phyloP scores from a whole-genome alignment of 2,329 filamentous ascomycete genomes.

The Graphium sp. region DNA sequence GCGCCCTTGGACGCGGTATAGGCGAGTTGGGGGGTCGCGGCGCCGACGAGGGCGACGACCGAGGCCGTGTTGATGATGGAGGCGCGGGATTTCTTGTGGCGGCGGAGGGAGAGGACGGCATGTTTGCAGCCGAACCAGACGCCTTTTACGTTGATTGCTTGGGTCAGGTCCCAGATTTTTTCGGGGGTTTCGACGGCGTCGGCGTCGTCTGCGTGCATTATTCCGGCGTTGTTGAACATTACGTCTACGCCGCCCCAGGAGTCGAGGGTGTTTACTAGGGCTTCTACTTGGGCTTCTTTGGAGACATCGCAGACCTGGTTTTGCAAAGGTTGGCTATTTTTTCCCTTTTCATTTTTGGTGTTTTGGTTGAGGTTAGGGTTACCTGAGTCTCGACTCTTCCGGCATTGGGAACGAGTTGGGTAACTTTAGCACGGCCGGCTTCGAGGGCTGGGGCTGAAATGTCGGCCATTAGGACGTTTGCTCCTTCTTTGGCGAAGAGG shows the following conservation, averaged over 20 bases:
- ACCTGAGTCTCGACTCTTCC: conserved; percentile 43
- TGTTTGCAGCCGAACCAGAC: conserved; percentile 97
- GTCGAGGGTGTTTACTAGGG: conserved; percentile 59
- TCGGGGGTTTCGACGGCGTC: conserved; percentile 74
- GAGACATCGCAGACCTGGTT: conserved; percentile 51
- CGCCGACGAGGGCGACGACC: conserved; percentile 73
- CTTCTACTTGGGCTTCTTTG: conserved; percentile 64
- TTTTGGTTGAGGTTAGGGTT: conserved; percentile 4
- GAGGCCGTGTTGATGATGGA: conserved; percentile 89
- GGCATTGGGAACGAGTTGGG: conserved; percentile 49
- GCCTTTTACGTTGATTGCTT: conserved; percentile 91
- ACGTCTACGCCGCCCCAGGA: conserved; percentile 77
- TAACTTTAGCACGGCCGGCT: conserved; percentile 58
- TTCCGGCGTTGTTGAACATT: conserved; percentile 95
- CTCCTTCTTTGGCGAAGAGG: conserved; percentile 78
- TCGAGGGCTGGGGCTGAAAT: conserved; percentile 66
- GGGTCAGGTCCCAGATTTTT: conserved; percentile 85
- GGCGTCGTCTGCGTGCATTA: conserved; percentile 77
- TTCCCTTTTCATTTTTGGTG: too few relatives aligned
- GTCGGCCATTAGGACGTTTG: conserved; percentile 71
- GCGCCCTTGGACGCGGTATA: conserved; percentile 93
- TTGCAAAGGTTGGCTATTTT: neutral
- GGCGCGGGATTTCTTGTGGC: conserved; percentile 59
- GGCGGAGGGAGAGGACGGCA: conserved; percentile 65
- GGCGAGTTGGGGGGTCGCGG: conserved; percentile 75